Base-by-base conservation (phyloP, 805 yeast genomes). In the Tetrapisispora fleetii region DNA sequence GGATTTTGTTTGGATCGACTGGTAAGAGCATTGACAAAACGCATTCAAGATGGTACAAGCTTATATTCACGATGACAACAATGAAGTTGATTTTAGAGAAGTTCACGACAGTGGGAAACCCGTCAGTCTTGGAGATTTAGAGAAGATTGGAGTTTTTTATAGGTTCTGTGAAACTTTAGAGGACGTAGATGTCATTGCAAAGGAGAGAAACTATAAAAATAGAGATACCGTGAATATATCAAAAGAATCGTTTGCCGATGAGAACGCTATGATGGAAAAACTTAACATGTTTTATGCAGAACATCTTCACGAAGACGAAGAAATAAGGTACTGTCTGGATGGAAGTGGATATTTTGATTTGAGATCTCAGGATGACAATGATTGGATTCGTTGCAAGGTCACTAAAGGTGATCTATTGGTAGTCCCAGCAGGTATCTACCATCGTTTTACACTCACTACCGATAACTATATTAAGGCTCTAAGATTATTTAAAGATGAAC, bases 261-360 rank as follows among this genome's bases (percentile, higher is more conserved):
- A 80, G 36, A 82, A 78, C 47, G 64, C 61, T 3, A 78, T 85
- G 58, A 73, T 78, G 54, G 72, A 70, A 45, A 87, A 88, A 64
- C 72, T 91, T 65, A 72, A 76, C 53, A 75, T 68, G 40, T 89
- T 90, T 66, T 86, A 80, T 69, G 71, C 76, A 43, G 96, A 91
- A 61, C 99, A 91, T 66, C 73, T 88, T 47, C 99, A 91, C 63
- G 98, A 91, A 63, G 99, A 91, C 63, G 99, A 91, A 68, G 99
- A 91, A 70, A 91, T 91, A 62, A 73, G 99, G 55, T 91, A 89
- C 67, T 79, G 89, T 47, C 60, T 84, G 18, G 95, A 84, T 27
- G 99, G 99, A 11, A 84, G 80, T 48, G 98, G 99, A 0, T 91
- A 76, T 67, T 91, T 91, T 60, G 98, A 91, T 60, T 87, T 91